phyloP scores from a whole-genome alignment of 2,329 filamentous ascomycete species.

The Fusarium acutatum region DNA sequence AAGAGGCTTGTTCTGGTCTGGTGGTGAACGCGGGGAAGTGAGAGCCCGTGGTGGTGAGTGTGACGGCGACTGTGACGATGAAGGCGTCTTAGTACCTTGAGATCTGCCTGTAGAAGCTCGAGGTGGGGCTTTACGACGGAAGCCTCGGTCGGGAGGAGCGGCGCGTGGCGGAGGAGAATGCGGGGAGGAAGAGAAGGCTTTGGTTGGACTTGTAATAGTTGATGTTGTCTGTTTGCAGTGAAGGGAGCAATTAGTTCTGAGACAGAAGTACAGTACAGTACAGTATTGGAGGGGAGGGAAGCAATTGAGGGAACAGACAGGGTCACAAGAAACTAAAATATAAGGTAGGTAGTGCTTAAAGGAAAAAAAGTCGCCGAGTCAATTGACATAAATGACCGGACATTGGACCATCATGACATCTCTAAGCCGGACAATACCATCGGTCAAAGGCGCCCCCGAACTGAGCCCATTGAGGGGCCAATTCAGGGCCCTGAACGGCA shows the following conservation, averaged over 20 bases:
- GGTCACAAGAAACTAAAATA: background rate
- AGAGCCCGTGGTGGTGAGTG: constrained; percentile 35
- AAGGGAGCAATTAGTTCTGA: constrained; percentile 14
- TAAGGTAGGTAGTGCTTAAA: background rate
- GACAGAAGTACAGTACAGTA: background rate
- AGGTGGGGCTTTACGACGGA: constrained; percentile 37
- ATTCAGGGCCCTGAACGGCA: constrained; percentile 22
- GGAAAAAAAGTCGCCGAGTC: background rate
- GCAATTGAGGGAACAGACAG: background rate
- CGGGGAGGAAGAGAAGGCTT: constrained; percentile 28
- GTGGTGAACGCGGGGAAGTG: constrained; percentile 49
- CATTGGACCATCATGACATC: constrained; percentile 27
- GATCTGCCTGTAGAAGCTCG: constrained; percentile 21
- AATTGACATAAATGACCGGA: constrained; percentile 2
- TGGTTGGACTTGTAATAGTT: background rate
- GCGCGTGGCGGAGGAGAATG: constrained; percentile 40
- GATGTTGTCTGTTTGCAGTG: constrained; percentile 15
- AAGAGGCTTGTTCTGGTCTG: constrained; percentile 65
- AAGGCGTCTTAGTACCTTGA: constrained; percentile 26
- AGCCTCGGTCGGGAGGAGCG: constrained; percentile 38
- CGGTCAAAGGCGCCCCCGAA: constrained; percentile 21
- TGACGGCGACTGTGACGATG: constrained; percentile 38
- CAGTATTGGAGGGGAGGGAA: background rate
- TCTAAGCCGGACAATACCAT: constrained; percentile 14
- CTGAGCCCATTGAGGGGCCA: constrained; percentile 33